Percentiles rank a stretch among this genome's conserved stretches.
phyloP scores from a whole-genome alignment of 495 filamentous ascomycete genomes.

The Xylaria longipes region DNA sequence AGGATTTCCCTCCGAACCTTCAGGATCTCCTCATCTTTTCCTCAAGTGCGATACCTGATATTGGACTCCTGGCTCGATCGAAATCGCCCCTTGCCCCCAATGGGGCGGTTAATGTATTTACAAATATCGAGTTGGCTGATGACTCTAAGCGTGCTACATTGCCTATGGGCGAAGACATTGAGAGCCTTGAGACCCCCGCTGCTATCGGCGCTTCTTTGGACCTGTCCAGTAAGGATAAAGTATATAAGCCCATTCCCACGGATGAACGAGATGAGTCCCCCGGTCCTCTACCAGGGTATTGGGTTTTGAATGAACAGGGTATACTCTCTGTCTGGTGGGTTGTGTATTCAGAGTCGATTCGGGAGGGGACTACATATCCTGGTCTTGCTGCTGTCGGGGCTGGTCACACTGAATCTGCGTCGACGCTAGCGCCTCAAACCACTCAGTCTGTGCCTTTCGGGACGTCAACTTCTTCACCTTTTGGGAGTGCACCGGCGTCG shows the following conservation, averaged over 20 bases:
- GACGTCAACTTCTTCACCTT: slow-evolving; percentile 37
- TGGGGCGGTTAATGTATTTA: slow-evolving; percentile 71
- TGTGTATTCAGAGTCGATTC: slow-evolving; percentile 84
- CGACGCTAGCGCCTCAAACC: slow-evolving; percentile 38
- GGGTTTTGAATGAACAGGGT: slow-evolving; percentile 90
- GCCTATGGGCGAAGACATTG: slow-evolving; percentile 67
- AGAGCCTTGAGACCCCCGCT: slow-evolving; percentile 71
- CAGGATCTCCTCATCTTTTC: slow-evolving; percentile 80
- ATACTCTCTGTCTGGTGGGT: slow-evolving; percentile 88
- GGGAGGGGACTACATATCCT: slow-evolving; percentile 72
- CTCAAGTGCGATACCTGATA: slow-evolving; percentile 77
- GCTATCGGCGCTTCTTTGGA: slow-evolving; percentile 84
- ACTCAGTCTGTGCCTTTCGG: slow-evolving; percentile 36
- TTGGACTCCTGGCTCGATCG: slow-evolving; percentile 78
- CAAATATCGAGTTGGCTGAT: slow-evolving; percentile 72
- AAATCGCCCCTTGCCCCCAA: slow-evolving; percentile 67
- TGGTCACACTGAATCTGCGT: slow-evolving; percentile 27
- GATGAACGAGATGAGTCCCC: slow-evolving; percentile 76
- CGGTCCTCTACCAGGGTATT: slow-evolving; percentile 82
- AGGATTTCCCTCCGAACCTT: slow-evolving; percentile 78
- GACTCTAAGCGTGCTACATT: slow-evolving; percentile 80
- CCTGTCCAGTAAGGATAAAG: slow-evolving; percentile 79
- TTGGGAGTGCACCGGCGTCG: slow-evolving; percentile 36
- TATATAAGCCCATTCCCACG: slow-evolving; percentile 75
- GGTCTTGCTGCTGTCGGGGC: slow-evolving; percentile 62